Evolutionary conservation across 495 filamentous ascomycete genomes (phyloP).

Genomic region (Podospora anserina): DNA sequence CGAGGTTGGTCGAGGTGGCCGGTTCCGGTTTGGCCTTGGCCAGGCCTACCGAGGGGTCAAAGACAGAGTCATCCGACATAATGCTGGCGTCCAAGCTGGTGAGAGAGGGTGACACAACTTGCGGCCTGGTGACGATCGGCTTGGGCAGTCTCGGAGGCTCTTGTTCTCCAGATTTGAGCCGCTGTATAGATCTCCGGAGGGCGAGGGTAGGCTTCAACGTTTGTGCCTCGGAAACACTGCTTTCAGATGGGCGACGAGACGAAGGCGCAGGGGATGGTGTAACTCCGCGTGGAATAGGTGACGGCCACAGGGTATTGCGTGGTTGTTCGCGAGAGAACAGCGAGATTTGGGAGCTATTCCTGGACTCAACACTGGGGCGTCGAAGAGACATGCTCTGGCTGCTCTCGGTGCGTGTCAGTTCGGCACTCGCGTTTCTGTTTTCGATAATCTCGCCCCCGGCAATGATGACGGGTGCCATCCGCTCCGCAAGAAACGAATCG

Average conservation of each 20-base stretch:
- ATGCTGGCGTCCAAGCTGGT: conserved; percentile 51
- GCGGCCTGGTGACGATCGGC: conserved; percentile 38
- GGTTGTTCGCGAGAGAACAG: conserved; percentile 38
- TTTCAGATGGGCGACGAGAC: conserved; percentile 47
- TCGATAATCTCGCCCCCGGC: conserved; percentile 66
- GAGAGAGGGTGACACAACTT: conserved; percentile 42
- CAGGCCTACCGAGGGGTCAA: conserved; percentile 29
- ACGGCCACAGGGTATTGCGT: conserved; percentile 51
- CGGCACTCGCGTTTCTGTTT: conserved; percentile 52
- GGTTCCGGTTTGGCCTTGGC: conserved; percentile 19
- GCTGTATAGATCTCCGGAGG: conserved; percentile 51
- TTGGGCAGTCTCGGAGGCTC: conserved; percentile 41
- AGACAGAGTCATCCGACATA: conserved; percentile 50
- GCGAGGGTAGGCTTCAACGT: conserved; percentile 47
- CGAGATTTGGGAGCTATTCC: conserved; percentile 40
- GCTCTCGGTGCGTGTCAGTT: conserved; percentile 60
- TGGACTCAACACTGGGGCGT: conserved; percentile 52
- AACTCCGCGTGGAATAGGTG: conserved; percentile 41
- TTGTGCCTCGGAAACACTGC: conserved; percentile 48
- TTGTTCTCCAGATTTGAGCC: conserved; percentile 40
- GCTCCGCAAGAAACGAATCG: conserved; percentile 61
- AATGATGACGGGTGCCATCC: conserved; percentile 85
- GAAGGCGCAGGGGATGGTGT: conserved; percentile 24
- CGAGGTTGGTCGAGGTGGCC: conserved; percentile 15
- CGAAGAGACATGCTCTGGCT: conserved; percentile 53